These are phyloP conservation scores for Syzygium syzygioides DNA, from an alignment of 441 rosid species.

Conservation along the genomic window DNA sequence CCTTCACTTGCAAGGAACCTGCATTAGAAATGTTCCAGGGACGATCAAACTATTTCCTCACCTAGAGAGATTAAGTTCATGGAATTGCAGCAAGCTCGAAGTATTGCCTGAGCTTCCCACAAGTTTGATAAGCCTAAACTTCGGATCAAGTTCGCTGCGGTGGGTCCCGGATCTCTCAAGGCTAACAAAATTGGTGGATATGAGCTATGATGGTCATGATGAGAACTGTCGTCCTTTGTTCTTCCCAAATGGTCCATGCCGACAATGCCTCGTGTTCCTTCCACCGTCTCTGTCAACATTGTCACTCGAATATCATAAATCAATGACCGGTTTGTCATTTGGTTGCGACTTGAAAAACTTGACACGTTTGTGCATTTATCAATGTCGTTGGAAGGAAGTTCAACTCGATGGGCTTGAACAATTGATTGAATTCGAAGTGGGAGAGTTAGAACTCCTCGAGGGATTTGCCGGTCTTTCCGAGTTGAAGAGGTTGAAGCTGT, in stretches of 20 bases:
- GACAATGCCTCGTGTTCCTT: neutral
- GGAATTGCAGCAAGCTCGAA: rapidly evolving
- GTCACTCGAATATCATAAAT: neutral
- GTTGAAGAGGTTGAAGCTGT: neutral
- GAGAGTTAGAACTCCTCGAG: neutral
- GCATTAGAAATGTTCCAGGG: neutral
- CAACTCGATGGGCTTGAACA: neutral
- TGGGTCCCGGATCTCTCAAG: neutral
- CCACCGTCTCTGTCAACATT: neutral
- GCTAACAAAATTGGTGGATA: neutral
- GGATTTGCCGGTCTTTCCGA: neutral
- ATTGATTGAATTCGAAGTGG: neutral
- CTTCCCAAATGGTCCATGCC: neutral
- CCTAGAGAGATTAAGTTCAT: neutral
- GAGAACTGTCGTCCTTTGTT: neutral
- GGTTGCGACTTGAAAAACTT: neutral
- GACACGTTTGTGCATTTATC: neutral
- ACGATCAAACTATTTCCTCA: neutral
- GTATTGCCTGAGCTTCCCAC: neutral
- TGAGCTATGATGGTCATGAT: neutral
- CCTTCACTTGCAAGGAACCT: neutral
- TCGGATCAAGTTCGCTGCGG: neutral
- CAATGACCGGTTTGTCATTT: neutral
- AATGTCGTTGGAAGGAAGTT: neutral
- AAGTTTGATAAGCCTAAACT: neutral